These are phyloP conservation scores for Leishmania martiniquensis DNA, from an alignment of 208 protist genomes.

Conservation along the genomic window DNA sequence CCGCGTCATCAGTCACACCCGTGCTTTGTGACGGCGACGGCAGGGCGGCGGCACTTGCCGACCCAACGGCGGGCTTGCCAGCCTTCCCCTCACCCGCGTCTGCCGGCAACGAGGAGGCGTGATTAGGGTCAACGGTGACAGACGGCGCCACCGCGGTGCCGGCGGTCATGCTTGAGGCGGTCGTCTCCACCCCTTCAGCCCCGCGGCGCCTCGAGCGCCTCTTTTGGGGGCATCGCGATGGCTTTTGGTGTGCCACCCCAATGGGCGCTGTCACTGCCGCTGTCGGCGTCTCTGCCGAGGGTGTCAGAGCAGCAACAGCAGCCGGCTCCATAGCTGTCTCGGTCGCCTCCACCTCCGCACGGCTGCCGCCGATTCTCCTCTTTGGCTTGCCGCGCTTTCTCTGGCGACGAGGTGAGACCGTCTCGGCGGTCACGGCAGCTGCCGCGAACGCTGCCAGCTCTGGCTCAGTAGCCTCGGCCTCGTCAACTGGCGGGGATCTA, in stretches of 20 bases:
- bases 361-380: not conserved
- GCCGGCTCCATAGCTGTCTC: not conserved
- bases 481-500: not conserved
- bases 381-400: not conserved
- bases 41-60: not conserved
- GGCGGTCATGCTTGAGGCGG: not conserved
- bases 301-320: not conserved
- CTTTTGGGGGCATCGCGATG: not conserved
- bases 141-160: not conserved
- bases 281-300: not conserved
- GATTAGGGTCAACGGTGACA: not conserved
- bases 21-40: not conserved
- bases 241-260: not conserved
- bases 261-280: not conserved
- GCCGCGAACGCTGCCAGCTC: not conserved
- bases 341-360: not conserved
- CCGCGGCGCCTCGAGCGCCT: not conserved
- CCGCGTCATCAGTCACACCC: not conserved
- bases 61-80: not conserved
- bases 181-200: not conserved
- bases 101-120: not conserved
- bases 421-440: not conserved
- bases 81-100: not conserved
- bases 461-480: not conserved
- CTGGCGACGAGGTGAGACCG: not conserved